Percentiles rank a stretch among this genome's conserved stretches.
These are phyloP conservation scores for Hanseniaspora mollemarum DNA, from an alignment of 805 yeast genomes.

Conservation along the genomic window DNA sequence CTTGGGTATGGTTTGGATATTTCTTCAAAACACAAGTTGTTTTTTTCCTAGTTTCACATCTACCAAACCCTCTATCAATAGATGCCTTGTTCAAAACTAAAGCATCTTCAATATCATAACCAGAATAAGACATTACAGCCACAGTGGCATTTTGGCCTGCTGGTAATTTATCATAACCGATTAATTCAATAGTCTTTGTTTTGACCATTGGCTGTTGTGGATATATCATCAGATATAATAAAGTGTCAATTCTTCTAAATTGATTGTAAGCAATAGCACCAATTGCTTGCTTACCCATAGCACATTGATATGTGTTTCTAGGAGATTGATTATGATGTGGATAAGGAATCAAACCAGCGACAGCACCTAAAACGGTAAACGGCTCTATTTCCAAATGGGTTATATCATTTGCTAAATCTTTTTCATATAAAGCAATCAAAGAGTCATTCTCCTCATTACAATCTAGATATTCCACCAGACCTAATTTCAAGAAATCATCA, in stretches of 20 bases:
- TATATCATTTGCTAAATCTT: constrained; percentile 40
- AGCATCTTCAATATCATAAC: constrained; percentile 99
- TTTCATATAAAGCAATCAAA: constrained; percentile 81
- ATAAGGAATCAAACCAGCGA: constrained; percentile 83
- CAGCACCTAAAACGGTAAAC: constrained; percentile 83
- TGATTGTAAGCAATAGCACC: constrained; percentile 98
- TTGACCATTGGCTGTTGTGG: constrained; percentile 99
- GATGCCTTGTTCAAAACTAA: constrained; percentile 86
- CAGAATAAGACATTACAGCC: constrained; percentile 98
- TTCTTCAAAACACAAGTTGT: constrained; percentile 81
- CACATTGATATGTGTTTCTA: constrained; percentile 85
- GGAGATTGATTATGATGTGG: constrained; percentile 92
- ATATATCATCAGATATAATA: constrained; percentile 89
- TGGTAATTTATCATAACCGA: constrained; percentile 89
- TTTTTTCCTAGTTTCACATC: constrained; percentile 91
- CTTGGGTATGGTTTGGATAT: constrained; percentile 88
- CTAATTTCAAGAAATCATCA: constrained; percentile 77
- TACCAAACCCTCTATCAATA: constrained; percentile 91
- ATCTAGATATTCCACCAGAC: constrained; percentile 88
- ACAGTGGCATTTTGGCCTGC: constrained; percentile 99
- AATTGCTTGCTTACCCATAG: constrained; percentile 98
- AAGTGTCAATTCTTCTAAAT: constrained; percentile 86
- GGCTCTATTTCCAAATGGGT: constrained; percentile 96
- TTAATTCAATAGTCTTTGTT: constrained; percentile 89
- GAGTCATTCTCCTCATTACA: constrained; percentile 96